A percentile compares a stretch with the other conserved stretches of the same genome.
These are phyloP conservation scores for Boletellus emodensis DNA, from an alignment of 768 basidiomycete species.

Conservation along the genomic window DNA sequence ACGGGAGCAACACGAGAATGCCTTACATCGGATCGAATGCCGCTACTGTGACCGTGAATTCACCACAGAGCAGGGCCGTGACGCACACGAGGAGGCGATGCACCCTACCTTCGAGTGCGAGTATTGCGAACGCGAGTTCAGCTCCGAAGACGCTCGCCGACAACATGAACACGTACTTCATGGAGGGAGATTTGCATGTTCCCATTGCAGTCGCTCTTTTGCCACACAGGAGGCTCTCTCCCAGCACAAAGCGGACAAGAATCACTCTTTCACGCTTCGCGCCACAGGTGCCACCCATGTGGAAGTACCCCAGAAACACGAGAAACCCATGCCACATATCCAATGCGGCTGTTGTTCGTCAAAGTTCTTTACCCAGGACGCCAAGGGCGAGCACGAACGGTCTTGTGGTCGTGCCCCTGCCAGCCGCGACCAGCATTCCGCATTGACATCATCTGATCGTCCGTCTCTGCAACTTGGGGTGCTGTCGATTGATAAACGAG, in stretches of 20 bases:
- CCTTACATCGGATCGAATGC: constrained; percentile 11
- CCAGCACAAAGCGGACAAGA: constrained; percentile 1
- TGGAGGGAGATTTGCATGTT: not conserved
- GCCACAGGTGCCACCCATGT: not conserved
- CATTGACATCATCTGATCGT: not conserved
- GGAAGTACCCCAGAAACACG: not conserved
- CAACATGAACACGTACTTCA: constrained; percentile 11
- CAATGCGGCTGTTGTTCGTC: constrained; percentile 5
- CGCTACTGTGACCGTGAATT: constrained; percentile 1
- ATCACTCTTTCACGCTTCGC: too few relatives aligned
- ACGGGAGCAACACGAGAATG: constrained; percentile 7
- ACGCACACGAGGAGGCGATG: not conserved
- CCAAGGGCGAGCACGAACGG: constrained; percentile 4
- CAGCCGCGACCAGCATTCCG: not conserved
- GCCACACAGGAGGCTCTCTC: not conserved
- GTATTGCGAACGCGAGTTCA: constrained; percentile 8
- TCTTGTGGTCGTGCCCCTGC: constrained; percentile 4
- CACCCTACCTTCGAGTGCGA: constrained; percentile 8
- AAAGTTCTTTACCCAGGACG: not conserved
- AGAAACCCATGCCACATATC: not conserved
- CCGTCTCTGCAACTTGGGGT: not conserved
- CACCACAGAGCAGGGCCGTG: not conserved
- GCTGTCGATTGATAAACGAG: not conserved
- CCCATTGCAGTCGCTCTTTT: constrained; percentile 6
- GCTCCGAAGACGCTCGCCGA: not conserved